Evolutionary conservation across 805 yeast species (phyloP).

Genomic region (Starmerella cellae): DNA sequence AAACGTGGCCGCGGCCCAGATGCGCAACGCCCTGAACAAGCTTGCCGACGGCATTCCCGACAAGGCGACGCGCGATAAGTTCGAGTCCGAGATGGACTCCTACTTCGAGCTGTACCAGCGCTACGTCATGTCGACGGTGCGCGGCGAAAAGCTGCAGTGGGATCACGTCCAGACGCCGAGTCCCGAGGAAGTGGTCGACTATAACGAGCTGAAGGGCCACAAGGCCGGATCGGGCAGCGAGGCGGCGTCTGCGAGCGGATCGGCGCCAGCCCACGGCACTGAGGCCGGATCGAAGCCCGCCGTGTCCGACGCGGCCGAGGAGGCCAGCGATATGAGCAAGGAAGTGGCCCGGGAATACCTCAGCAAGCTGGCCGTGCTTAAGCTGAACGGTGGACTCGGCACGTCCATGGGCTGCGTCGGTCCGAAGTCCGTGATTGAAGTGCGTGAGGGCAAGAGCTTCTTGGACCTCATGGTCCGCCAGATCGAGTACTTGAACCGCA

Average conservation of each 20-base stretch:
- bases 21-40: constrained; percentile 89
- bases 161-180: constrained; percentile 88
- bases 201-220: constrained; percentile 36
- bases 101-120: constrained; percentile 89
- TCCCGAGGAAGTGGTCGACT: constrained; percentile 78
- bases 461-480: constrained; percentile 92
- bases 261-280: background rate
- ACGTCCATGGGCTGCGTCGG: constrained; percentile 99
- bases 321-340: constrained; percentile 26
- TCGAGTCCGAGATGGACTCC: constrained; percentile 87
- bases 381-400: constrained; percentile 96
- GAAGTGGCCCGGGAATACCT: constrained; percentile 33
- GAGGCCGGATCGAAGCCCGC: background rate
- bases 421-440: constrained; percentile 95
- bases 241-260: no score
- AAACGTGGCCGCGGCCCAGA: constrained; percentile 90
- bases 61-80: constrained; percentile 33
- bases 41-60: constrained; percentile 69
- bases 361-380: constrained; percentile 81
- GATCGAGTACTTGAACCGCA: constrained; percentile 85
- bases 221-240: no score
- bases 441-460: constrained; percentile 95
- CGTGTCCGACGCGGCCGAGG: no score
- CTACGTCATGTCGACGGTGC: constrained; percentile 77
- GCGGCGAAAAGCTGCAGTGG: constrained; percentile 79